Percentiles rank a stretch among this genome's conserved stretches.
phyloP scores from a whole-genome alignment of 2,329 filamentous ascomycete genomes.

The Penicillium sp. region DNA sequence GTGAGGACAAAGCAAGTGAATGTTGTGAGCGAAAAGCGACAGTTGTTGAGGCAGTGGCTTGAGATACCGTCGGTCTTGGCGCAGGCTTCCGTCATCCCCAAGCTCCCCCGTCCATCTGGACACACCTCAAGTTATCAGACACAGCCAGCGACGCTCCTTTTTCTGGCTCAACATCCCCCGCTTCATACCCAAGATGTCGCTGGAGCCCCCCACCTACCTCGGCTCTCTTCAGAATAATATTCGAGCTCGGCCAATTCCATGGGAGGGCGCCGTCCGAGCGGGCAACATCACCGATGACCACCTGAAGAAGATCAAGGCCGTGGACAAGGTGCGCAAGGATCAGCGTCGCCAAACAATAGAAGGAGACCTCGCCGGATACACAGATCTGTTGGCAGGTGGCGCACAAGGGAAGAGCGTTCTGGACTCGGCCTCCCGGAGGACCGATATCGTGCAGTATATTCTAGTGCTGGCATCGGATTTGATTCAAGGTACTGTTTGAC shows the following conservation, averaged over 20 bases:
- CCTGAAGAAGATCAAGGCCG: constrained; percentile 90
- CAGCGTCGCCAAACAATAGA: constrained; percentile 82
- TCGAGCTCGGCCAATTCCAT: constrained; percentile 90
- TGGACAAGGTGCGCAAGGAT: constrained; percentile 94
- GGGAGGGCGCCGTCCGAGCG: constrained; percentile 93
- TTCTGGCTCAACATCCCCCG: constrained; percentile 8
- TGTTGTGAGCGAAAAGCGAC: background rate
- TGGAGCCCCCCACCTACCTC: constrained; percentile 87
- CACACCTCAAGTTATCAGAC: constrained; percentile 11
- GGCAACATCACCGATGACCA: constrained; percentile 93
- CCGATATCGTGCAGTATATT: constrained; percentile 93
- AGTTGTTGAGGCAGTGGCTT: constrained; percentile 9
- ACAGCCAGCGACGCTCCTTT: constrained; percentile 9
- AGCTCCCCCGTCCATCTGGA: constrained; percentile 21
- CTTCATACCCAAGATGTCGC: constrained; percentile 65
- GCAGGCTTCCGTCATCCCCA: constrained; percentile 28
- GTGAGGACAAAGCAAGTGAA: constrained; percentile 1
- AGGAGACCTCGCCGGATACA: constrained; percentile 76
- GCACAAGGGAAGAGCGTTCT: constrained; percentile 71
- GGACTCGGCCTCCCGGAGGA: constrained; percentile 79
- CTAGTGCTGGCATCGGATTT: constrained; percentile 86
- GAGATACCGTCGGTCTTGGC: constrained; percentile 26
- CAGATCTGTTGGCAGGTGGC: constrained; percentile 74
- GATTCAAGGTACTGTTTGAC: constrained; percentile 74
- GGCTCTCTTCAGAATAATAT: constrained; percentile 95